Evolutionary conservation across 768 basidiomycete genomes (phyloP).

Genomic region (Leccinum uliginosum): DNA sequence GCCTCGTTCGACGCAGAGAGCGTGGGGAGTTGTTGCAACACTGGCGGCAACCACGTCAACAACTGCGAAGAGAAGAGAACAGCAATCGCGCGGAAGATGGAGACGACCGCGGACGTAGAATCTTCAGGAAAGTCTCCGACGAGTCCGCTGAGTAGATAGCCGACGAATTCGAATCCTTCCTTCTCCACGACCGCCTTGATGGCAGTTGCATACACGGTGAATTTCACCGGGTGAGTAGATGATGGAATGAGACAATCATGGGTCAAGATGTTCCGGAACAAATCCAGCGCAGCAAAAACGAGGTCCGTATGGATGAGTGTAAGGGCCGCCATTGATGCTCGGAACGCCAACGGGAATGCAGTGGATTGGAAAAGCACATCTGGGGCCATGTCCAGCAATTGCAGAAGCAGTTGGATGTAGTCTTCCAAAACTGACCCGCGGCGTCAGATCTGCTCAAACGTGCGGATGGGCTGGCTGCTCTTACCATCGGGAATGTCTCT

Average conservation of each 20-base stretch:
- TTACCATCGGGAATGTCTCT: constrained; percentile 84
- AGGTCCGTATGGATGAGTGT: constrained; percentile 81
- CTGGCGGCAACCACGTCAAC: constrained; percentile 64
- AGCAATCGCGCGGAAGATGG: constrained; percentile 70
- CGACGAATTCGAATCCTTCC: constrained; percentile 69
- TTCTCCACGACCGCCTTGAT: constrained; percentile 61
- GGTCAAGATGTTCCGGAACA: constrained; percentile 69
- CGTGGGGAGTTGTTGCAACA: constrained; percentile 67
- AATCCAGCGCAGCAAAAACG: constrained; percentile 76
- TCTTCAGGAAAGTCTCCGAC: constrained; percentile 90
- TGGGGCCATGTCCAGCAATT: constrained; percentile 63
- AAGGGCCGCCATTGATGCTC: constrained; percentile 70
- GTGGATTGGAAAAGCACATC: constrained; percentile 76
- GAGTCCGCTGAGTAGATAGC: constrained; percentile 69
- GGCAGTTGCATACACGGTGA: constrained; percentile 53
- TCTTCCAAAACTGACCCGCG: constrained; percentile 81
- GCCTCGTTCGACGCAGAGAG: constrained; percentile 56
- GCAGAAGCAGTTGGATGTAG: constrained; percentile 76
- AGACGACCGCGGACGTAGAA: constrained; percentile 62
- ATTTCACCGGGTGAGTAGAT: constrained; percentile 53
- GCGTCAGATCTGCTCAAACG: constrained; percentile 1
- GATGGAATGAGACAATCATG: constrained; percentile 64
- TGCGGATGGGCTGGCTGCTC: constrained; percentile 24
- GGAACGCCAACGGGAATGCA: constrained; percentile 74
- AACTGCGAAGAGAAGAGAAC: constrained; percentile 66